Base-by-base conservation (phyloP, 139 green algal genomes). In the Gonium pectorale region DNA sequence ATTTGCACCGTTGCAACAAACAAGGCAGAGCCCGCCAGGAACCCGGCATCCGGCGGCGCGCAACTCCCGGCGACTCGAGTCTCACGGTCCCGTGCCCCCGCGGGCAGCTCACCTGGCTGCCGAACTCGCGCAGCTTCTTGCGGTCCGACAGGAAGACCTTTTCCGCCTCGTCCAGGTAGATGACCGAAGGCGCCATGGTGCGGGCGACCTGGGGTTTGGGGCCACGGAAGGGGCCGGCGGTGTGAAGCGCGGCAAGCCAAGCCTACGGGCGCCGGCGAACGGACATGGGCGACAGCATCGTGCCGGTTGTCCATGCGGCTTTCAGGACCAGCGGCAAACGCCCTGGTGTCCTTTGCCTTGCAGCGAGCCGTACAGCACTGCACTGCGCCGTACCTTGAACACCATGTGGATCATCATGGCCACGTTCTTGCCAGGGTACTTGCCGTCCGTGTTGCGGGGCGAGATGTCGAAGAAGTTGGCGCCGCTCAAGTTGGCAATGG, bases 111-210 rank as follows among this genome's bases (percentile, higher is more conserved):
- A 93, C 90, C 59, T 86, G 87, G 33, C 86, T 91, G 0, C 90
- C 94, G 80, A 94, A 94, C 88, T 95, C 90, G 75, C 93, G 94
- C 22, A 91, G 74, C 74, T 94, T 95, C 88, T 97, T 98, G 89
- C 97, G 97, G 85, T 98, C 95, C 0, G 54, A 89, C 2, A 97
- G 41, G 86, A 99, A 98, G 41, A 99, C 94, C 92, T 97, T 97
- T 69, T 99, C 96, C 35, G 91, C 89, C 86, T 98, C 93, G 63
- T 98, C 94, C 31, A 99, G 94, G 89, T 94, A 95, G 87, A 99
- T 97, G 19, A 99, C 89, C 21, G 89, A 91, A 17, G 96, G 96
- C 0, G 94, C 93, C 92, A 98, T 95, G 37, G 90, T 94, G 64
- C 83, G 87, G 19, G 94, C 94, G 26, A 95, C 89, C 75, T 90